Evolutionary conservation across 179 eudicot genomes (phyloP), one percentile per base, ranked within the genome.

Genomic region (Monotropa hypopitys): DNA sequence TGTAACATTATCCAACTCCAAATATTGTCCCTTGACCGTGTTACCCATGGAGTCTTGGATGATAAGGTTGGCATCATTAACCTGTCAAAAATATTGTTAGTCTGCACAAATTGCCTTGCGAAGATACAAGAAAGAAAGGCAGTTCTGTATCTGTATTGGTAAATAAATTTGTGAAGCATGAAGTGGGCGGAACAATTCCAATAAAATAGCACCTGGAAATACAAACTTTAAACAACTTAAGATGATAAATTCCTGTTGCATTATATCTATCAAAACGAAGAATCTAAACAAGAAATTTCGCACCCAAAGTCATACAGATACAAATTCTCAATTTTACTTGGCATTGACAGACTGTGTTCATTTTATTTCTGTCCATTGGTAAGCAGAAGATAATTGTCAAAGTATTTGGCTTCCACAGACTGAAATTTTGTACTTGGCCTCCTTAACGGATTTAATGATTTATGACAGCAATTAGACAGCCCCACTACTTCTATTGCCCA

Each of bases 41-140:
- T 80, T 83, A 68, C 97, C 98, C 43, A 33, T 23, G 20, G 85
- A 84, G 85, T 93, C 98, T 82, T 81, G 82, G 73, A 93, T 91
- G 47, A 88, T 75, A 2, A 93, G 81, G 78, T 86, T 84, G 43
- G 75, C 81, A 74, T 88, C 85, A 81, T 88, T 86, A 32, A 92
- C 97, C 97, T 92, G 85, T 46, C 23, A 61, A 76, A 72, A 77
- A 33, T 57, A 40, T 26, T 23, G 20, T 42, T 32, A 30, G 21
- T 57, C n/a, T 30, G 47, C 63, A 67, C 23, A 40, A 77, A 67
- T 13, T 12, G 26, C 38, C 28, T 49, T 51, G 28, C 54, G 75
- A 59, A 74, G 21, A 47, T 21, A n/a, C 75, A 42, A 43, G 59
- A 21, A 56, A 63, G 26, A 70, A 32, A 62, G 61, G 65, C 3